These are phyloP conservation scores for Zalerion maritima DNA, from an alignment of 495 filamentous ascomycete species.

Conservation along the genomic window DNA sequence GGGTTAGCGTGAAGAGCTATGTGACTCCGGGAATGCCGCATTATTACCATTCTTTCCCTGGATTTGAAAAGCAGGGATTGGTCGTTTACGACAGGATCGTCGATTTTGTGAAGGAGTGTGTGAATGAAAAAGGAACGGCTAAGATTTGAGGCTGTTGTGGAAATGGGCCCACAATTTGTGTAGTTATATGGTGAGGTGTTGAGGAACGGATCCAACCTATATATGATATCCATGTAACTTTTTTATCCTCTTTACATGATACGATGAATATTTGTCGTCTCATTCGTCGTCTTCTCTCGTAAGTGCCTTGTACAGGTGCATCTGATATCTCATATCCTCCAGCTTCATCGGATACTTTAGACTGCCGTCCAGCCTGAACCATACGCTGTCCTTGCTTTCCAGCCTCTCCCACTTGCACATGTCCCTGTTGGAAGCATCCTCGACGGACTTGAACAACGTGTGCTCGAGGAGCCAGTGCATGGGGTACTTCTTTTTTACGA, in stretches of 20 bases:
- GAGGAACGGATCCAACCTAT: too few species aligned
- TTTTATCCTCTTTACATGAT: conserved; percentile 1
- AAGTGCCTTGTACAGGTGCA: conserved; percentile 53
- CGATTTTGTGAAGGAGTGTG: too few species aligned
- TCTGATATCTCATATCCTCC: conserved; percentile 90
- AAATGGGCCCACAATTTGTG: too few species aligned
- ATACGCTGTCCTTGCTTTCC: conserved; percentile 56
- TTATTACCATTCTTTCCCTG: too few species aligned
- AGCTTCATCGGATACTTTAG: conserved; percentile 70
- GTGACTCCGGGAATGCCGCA: too few species aligned
- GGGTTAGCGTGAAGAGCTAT: too few species aligned
- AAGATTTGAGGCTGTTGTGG: too few species aligned
- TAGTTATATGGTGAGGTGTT: too few species aligned
- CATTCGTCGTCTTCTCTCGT: conserved; percentile 2
- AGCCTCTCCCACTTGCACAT: conserved; percentile 53
- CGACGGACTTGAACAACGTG: conserved; percentile 40
- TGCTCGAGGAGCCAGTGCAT: conserved; percentile 91
- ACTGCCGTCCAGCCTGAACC: conserved; percentile 60
- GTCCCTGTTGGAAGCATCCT: conserved; percentile 5
- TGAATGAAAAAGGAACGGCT: too few species aligned
- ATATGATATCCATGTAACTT: not conserved
- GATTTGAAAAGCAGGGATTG: too few species aligned
- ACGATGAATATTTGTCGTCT: conserved; percentile 1
- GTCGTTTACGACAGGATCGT: too few species aligned
- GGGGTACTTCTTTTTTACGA: conserved; percentile 75